Conservation (phyloP, 2,329 filamentous ascomycete genomes). For the Fusarium sp. region DNA sequence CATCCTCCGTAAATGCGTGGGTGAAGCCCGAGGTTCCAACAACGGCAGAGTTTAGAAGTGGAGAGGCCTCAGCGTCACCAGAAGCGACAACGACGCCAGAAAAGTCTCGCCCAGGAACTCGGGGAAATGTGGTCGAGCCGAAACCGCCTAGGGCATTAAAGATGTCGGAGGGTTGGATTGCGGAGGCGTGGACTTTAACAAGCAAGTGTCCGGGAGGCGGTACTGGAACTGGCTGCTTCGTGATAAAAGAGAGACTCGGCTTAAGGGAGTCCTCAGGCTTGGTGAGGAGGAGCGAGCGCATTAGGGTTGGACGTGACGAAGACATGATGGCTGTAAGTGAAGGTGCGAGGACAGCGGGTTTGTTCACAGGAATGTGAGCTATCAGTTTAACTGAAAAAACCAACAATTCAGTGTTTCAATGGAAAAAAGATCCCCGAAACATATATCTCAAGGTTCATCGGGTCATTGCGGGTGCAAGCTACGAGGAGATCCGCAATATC, state of each 20-base stretch:
- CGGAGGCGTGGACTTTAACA: background rate
- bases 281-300: background rate
- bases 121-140: background rate
- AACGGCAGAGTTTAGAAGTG: background rate
- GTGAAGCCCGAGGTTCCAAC: background rate
- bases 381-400: background rate
- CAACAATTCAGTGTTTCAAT: background rate
- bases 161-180: background rate
- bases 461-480: background rate
- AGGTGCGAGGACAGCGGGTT: too few relatives aligned
- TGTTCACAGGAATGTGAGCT: too few relatives aligned
- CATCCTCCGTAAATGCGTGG: background rate
- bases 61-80: background rate
- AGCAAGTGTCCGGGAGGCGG: background rate
- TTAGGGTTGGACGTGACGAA: background rate
- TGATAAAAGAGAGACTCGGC: background rate
- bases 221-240: background rate
- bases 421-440: background rate
- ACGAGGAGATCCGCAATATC: background rate
- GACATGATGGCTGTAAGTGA: background rate
- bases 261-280: background rate
- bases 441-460: background rate
- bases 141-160: background rate
- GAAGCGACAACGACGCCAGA: background rate
- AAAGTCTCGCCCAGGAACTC: background rate